Base-by-base conservation (phyloP, 1,284 basidiomycete genomes). In the Rhodotorula sp. region DNA sequence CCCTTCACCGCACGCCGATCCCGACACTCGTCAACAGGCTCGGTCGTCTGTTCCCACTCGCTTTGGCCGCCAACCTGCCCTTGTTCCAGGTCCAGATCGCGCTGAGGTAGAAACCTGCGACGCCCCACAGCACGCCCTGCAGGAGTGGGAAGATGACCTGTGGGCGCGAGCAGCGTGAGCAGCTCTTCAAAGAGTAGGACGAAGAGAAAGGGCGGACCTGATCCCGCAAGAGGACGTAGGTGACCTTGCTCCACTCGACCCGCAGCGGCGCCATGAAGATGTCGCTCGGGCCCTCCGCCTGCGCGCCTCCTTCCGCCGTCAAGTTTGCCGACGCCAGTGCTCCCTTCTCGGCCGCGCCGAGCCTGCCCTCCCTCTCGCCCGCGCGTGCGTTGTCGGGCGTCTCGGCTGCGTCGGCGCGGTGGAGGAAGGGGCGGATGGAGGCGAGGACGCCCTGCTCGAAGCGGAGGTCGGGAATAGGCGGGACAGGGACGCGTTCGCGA, bases 351-450 rank as follows among this genome's bases (percentile, higher is more conserved):
- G 58, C 61, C 32, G 64, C 39, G 27, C 51, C 46, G 27, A 65
- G 44, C 21, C 61, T 54, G 34, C 46, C 46, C 29, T 65, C 41
- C 41, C 64, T 59, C 34, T 67, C 29, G 21, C 48, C 50, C n/a
- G 44, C n/a, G 12, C 50, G 54, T 29, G n/a, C 37, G 12, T 4
- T 59, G 9, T 51, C 55, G 27, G 36, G 46, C 39, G n/a, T 46
- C 6, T 58, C 48, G 44, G 9, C 44, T 4, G 22, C n/a, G 37
- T 44, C 25, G 12, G 54, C 51, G 17, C 66, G 64, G 34, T 74
- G 72, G 21, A 74, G 51, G 61, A 74, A 74, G 4, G 72, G 72
- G 25, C 64, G 59, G 48, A 74, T 54, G 21, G 67, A 69, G 25
- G 60, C 59, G 36, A 67, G 61, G 22, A 67, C 66, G 36, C 66